These are phyloP conservation scores for Phytophthora rubi DNA, from an alignment of 352 stramenopile species.

Conservation along the genomic window DNA sequence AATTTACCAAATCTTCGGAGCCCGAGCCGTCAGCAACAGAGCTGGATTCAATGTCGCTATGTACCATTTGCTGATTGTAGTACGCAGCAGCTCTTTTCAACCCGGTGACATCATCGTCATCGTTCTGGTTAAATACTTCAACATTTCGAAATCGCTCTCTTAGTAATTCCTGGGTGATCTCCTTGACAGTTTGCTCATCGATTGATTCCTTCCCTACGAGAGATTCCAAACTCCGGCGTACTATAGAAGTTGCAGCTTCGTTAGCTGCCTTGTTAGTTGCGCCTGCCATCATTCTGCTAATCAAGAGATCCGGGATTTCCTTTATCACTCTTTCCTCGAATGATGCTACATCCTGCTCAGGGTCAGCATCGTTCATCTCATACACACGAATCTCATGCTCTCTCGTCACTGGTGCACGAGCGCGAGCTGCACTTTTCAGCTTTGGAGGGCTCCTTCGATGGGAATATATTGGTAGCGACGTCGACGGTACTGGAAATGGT, in stretches of 20 bases:
- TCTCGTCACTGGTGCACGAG: neutral
- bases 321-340: constrained; percentile 36
- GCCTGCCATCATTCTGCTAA: constrained; percentile 37
- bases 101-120: constrained; percentile 39
- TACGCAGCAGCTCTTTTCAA: constrained; percentile 46
- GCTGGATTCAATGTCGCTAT: neutral
- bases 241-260: constrained; percentile 14
- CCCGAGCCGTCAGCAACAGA: constrained; percentile 17
- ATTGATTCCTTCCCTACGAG: constrained; percentile 32
- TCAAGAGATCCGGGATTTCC: constrained; percentile 40
- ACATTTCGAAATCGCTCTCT: constrained; percentile 28
- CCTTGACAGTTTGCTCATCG: constrained; percentile 37
- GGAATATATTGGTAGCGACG: constrained; percentile 32
- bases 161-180: constrained; percentile 50
- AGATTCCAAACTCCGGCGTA: constrained; percentile 48
- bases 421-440: neutral
- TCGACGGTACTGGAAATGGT: constrained; percentile 21
- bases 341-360: constrained; percentile 8
- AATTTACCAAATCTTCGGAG: constrained; percentile 23
- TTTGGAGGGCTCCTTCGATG: constrained; percentile 11
- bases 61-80: constrained; percentile 32
- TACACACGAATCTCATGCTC: constrained; percentile 26
- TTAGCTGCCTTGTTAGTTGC: constrained; percentile 9
- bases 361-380: constrained; percentile 19
- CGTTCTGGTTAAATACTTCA: neutral